Conservation (phyloP, 2,329 filamentous ascomycete species). For the Xylaria multiplex region DNA sequence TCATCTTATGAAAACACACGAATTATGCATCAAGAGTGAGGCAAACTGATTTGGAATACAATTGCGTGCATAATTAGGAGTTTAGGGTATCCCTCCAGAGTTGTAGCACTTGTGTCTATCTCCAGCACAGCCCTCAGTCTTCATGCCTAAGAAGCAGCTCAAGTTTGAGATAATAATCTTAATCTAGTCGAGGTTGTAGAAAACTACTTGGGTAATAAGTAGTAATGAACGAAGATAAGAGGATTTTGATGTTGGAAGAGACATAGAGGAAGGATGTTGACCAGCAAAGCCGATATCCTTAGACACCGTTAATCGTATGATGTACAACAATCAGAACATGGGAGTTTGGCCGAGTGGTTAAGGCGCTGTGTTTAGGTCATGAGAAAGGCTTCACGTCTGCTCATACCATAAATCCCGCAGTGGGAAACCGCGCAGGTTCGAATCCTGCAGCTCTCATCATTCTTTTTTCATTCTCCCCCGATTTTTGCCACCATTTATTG, state of each 20-base stretch:
- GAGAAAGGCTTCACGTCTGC: background rate
- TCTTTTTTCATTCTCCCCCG: background rate
- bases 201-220: too few relatives aligned
- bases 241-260: too few relatives aligned
- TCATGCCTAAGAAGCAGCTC: background rate
- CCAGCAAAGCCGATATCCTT: too few relatives aligned
- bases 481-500: background rate
- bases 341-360: constrained; percentile 39
- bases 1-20: background rate
- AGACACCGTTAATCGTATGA: too few relatives aligned
- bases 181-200: too few relatives aligned
- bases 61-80: too few relatives aligned
- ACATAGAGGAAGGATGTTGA: too few relatives aligned
- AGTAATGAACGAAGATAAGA: too few relatives aligned
- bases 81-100: background rate
- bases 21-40: background rate
- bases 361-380: constrained; percentile 37
- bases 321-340: background rate
- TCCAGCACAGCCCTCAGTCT: background rate
- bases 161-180: too few relatives aligned
- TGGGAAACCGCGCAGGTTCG: constrained; percentile 39
- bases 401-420: constrained; percentile 32
- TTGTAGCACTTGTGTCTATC: too few relatives aligned
- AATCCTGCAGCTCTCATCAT: constrained; percentile 36
- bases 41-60: background rate